Evolutionary conservation across 179 eudicot genomes (phyloP).

Genomic region (Camellia oleifera): DNA sequence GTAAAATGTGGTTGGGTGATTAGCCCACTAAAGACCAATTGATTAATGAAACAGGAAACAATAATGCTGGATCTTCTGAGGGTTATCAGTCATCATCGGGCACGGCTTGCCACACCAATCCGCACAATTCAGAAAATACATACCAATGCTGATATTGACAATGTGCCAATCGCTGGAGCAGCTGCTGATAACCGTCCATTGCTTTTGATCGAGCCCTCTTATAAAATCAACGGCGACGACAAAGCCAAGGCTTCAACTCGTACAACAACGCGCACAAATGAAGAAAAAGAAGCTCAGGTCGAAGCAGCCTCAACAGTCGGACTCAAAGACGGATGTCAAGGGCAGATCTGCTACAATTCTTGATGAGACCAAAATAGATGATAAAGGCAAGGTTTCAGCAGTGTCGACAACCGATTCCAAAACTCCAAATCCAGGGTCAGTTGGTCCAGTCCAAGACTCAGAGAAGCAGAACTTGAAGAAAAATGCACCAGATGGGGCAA

Average conservation of each 20-base stretch:
- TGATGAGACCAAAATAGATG: conserved; percentile 12
- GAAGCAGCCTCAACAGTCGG: conserved; percentile 20
- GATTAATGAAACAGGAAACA: conserved; percentile 45
- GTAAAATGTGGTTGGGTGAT: background rate
- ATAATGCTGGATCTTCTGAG: conserved; percentile 52
- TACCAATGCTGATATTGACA: conserved; percentile 40
- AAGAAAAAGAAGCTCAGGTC: conserved; percentile 30
- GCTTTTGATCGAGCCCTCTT: conserved; percentile 51
- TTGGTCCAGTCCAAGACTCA: conserved; percentile 4
- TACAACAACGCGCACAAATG: conserved; percentile 21
- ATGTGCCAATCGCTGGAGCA: conserved; percentile 33
- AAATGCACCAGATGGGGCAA: background rate
- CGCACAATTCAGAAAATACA: conserved; percentile 52
- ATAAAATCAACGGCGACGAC: conserved; percentile 39
- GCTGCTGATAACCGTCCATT: conserved; percentile 34
- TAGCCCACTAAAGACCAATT: background rate
- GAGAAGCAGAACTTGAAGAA: conserved; percentile 15
- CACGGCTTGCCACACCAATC: conserved; percentile 66
- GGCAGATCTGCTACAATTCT: conserved; percentile 9
- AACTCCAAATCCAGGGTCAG: background rate
- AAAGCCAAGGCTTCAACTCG: conserved; percentile 38
- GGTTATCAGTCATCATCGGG: conserved; percentile 61
- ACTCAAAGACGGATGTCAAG: conserved; percentile 10
- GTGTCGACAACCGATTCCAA: conserved; percentile 3
- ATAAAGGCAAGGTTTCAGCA: conserved; percentile 14